Conservation (phyloP, 2,329 filamentous ascomycete genomes). For the Elsinoe australis region DNA sequence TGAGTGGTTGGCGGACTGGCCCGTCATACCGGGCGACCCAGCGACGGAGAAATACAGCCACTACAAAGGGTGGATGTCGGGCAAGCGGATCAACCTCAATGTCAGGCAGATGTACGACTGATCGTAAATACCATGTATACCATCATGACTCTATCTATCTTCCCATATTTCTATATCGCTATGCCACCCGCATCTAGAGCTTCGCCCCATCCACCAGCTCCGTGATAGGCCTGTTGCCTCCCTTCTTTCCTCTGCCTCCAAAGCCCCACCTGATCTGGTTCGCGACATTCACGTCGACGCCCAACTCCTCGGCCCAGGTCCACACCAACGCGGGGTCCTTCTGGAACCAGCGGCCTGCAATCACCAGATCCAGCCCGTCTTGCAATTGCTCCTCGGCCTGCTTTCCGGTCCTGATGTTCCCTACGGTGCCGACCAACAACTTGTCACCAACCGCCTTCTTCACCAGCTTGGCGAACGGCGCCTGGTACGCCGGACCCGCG, state of each 20-base stretch:
- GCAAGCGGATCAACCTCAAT: conserved; percentile 85
- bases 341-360: conserved; percentile 69
- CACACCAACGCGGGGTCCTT: conserved; percentile 69
- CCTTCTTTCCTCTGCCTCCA: conserved; percentile 39
- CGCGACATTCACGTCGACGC: conserved; percentile 62
- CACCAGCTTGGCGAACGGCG: conserved; percentile 62
- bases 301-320: conserved; percentile 61
- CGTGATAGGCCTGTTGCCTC: conserved; percentile 21
- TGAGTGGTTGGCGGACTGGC: conserved; percentile 65
- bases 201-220: conserved; percentile 19
- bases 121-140: not conserved
- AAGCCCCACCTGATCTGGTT: conserved; percentile 62
- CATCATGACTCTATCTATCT: not conserved
- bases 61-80: conserved; percentile 82
- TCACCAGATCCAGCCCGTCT: conserved; percentile 56
- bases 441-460: conserved; percentile 66
- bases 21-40: conserved; percentile 40
- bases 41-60: conserved; percentile 29
- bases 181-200: not conserved
- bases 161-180: not conserved
- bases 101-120: conserved; percentile 74
- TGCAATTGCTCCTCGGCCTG: conserved; percentile 57
- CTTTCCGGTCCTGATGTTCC: conserved; percentile 61
- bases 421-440: conserved; percentile 66
- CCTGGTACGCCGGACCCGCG: conserved; percentile 61